These are phyloP conservation scores for Sporothrix pallida DNA, from an alignment of 2,329 filamentous ascomycete species.

Conservation along the genomic window DNA sequence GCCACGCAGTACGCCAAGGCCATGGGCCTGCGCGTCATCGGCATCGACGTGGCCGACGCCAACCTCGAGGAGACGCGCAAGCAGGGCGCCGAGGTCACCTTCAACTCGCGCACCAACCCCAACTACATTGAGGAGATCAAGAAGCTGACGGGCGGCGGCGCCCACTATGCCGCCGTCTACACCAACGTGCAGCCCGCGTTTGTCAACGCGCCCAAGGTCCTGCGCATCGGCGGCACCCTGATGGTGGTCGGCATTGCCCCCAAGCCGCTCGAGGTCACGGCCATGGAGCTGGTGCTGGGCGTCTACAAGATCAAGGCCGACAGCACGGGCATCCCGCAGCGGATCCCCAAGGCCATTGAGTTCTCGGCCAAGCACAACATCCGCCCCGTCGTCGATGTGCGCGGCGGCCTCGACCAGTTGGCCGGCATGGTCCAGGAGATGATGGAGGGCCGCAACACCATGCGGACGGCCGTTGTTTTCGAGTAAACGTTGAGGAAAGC, in stretches of 20 bases:
- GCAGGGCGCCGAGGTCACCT: conserved; percentile 50
- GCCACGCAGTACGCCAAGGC: conserved; percentile 54
- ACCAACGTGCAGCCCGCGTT: conserved; percentile 49
- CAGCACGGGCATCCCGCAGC: conserved; percentile 50
- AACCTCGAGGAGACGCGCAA: conserved; percentile 49
- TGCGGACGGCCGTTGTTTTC: conserved; percentile 32
- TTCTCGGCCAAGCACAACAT: conserved; percentile 52
- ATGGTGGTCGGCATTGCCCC: conserved; percentile 52
- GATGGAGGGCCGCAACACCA: conserved; percentile 41
- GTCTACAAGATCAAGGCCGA: conserved; percentile 51
- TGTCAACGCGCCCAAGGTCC: conserved; percentile 45
- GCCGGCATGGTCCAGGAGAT: conserved; percentile 49
- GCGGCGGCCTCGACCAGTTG: conserved; percentile 48
- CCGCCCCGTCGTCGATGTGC: conserved; percentile 48
- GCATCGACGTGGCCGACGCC: conserved; percentile 51
- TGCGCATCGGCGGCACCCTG: conserved; percentile 48
- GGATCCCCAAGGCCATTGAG: conserved; percentile 52
- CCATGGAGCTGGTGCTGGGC: conserved; percentile 50
- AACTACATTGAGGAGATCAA: conserved; percentile 49
- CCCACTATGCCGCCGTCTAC: conserved; percentile 51
- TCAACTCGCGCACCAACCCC: conserved; percentile 50
- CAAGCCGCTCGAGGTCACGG: conserved; percentile 46
- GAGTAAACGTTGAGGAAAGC: neutral
- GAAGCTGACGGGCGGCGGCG: conserved; percentile 50
- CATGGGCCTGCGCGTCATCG: conserved; percentile 51